Evolutionary conservation across 345 rosid species (phyloP), one percentile per base, ranked within the genome.

Genomic region (Psidium guajava): DNA sequence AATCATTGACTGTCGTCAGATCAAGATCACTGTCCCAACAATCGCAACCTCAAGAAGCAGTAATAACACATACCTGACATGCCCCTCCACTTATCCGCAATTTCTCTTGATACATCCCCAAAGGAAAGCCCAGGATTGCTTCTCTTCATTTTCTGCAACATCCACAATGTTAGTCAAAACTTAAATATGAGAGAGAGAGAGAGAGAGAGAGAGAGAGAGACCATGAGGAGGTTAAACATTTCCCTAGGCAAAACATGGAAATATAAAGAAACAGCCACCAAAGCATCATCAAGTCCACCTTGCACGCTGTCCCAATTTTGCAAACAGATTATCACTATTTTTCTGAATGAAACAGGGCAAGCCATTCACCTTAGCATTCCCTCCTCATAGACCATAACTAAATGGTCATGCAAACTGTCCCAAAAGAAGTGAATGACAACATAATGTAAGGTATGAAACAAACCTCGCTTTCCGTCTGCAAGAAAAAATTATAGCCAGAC

Each of bases 381-480:
- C 27, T 54, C 59, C 54, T 54, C 3, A 11, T 22, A 82, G 84
- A 20, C 16, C 47, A 82, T 7, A 28, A 54, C 64, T 16, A 82
- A 50, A 56, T n/a, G 1, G 44, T 69, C 77, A 69, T 69, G 36
- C 53, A 61, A n/a, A 82, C 36, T 44, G 69, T 52, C 32, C 24
- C 44, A 6, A 27, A 32, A 54, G 56, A 25, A 57, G 27, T 36
- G 56, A 82, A 54, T 25, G 20, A 36, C 49, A 44, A 25, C 44
- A 69, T 32, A 69, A 69, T 69, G 83, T 22, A 73, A 56, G 82
- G 82, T 42, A 54, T 22, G 15, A 50, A 36, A 86, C 93, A 83
- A 81, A 97, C 98, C 92, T 96, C 99, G 87, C 98, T 93, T 88
- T 97, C 98, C 89, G 84, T 90, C 86, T 92, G 94, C n/a, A 95